phyloP scores from a whole-genome alignment of 805 yeast species.

The Zygosaccharomyces lentus region DNA sequence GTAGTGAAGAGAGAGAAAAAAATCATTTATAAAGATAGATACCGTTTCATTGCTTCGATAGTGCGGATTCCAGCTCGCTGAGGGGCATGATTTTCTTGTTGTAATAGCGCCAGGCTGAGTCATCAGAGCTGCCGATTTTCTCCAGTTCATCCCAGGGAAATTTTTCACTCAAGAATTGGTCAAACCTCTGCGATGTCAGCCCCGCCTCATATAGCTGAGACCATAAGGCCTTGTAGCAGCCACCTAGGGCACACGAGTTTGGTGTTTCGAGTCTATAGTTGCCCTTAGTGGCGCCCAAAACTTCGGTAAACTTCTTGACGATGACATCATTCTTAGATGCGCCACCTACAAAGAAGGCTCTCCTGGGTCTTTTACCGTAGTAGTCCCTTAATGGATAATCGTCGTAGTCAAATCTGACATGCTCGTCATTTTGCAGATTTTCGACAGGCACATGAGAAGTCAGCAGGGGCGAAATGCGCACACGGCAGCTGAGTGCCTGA shows the following conservation, averaged over 20 bases:
- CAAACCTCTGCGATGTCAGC: conserved; percentile 33
- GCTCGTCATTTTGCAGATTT: conserved; percentile 11
- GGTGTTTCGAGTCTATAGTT: conserved; percentile 70
- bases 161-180: conserved; percentile 42
- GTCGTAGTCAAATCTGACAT: conserved; percentile 37
- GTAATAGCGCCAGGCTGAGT: conserved; percentile 31
- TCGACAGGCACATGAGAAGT: conserved; percentile 31
- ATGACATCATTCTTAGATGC: conserved; percentile 70
- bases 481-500: conserved; percentile 80
- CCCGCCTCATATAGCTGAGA: conserved; percentile 39
- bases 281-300: conserved; percentile 58
- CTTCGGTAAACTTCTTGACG: conserved; percentile 61
- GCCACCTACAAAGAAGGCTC: conserved; percentile 83
- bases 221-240: conserved; percentile 84
- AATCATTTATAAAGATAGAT: neutral
- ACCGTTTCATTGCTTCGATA: neutral
- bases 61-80: conserved; percentile 29
- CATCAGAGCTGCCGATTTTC: conserved; percentile 21
- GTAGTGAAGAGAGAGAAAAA: too few relatives aligned
- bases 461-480: conserved; percentile 74
- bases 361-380: conserved; percentile 51
- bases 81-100: conserved; percentile 32
- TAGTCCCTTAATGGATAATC: conserved; percentile 22
- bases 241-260: conserved; percentile 91
- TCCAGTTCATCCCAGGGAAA: conserved; percentile 45